Evolutionary conservation across 2,329 filamentous ascomycete genomes (phyloP).

Genomic region (Fusarium pseudograminearum): DNA sequence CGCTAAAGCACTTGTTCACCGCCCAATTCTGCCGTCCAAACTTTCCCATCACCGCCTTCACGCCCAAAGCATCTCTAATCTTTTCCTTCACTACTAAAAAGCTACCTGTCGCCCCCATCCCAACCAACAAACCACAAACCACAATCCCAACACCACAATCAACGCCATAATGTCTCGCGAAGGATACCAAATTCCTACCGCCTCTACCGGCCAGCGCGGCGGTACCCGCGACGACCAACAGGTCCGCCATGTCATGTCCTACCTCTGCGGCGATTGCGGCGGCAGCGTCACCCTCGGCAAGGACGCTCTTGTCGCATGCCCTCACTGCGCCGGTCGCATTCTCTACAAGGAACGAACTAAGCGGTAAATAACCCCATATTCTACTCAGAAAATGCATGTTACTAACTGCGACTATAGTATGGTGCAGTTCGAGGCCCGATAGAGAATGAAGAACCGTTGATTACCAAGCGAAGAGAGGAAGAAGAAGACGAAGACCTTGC

Average conservation of each 20-base stretch:
- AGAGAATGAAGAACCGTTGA: slow-evolving; percentile 9
- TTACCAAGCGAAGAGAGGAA: slow-evolving; percentile 24
- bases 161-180: slow-evolving; percentile 73
- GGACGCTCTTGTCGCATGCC: slow-evolving; percentile 63
- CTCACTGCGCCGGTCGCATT: slow-evolving; percentile 87
- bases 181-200: slow-evolving; percentile 79
- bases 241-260: slow-evolving; percentile 54
- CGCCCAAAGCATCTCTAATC: slow-evolving; percentile 39
- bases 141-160: neutral
- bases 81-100: slow-evolving; percentile 33
- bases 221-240: slow-evolving; percentile 57
- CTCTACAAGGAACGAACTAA: slow-evolving; percentile 98
- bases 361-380: slow-evolving; percentile 70
- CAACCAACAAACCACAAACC: neutral
- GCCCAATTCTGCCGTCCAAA: slow-evolving; percentile 47
- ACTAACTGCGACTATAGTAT: slow-evolving; percentile 69
- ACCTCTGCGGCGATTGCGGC: slow-evolving; percentile 60
- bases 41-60: slow-evolving; percentile 42
- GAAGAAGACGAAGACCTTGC: slow-evolving; percentile 13
- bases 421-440: slow-evolving; percentile 98
- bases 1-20: slow-evolving; percentile 26
- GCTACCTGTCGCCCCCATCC: neutral
- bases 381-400: fast-evolving
- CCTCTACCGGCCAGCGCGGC: slow-evolving; percentile 58
- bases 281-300: slow-evolving; percentile 56